A percentile compares a stretch with the other conserved stretches of the same genome.
phyloP scores from a whole-genome alignment of 495 filamentous ascomycete genomes.

The Penicillium soppii region DNA sequence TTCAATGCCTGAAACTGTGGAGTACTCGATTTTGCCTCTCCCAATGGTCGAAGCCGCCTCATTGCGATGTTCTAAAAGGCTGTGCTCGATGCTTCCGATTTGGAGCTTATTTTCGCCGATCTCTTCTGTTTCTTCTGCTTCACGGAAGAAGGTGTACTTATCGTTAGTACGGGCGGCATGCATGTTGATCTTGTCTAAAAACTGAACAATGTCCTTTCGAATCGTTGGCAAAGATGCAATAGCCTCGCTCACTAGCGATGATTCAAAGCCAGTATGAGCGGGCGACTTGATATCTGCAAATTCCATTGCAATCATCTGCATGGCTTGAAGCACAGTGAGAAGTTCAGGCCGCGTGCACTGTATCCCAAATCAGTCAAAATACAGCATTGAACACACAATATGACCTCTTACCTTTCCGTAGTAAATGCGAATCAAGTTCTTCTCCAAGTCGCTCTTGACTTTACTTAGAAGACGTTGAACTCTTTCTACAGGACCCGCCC shows the following conservation, averaged over 20 bases:
- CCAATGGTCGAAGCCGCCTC: conserved; percentile 67
- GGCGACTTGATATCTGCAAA: conserved; percentile 65
- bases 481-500: conserved; percentile 66
- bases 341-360: conserved; percentile 88
- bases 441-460: conserved; percentile 82
- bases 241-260: conserved; percentile 66
- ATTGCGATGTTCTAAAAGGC: conserved; percentile 73
- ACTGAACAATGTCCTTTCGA: conserved; percentile 61
- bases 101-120: conserved; percentile 88
- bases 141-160: conserved; percentile 91
- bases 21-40: conserved; percentile 71
- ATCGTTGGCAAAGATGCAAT: conserved; percentile 79
- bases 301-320: conserved; percentile 76
- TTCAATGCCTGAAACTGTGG: conserved; percentile 84
- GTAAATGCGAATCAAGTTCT: conserved; percentile 91
- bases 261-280: conserved; percentile 71
- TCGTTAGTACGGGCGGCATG: conserved; percentile 83
- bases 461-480: conserved; percentile 66
- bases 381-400: not conserved
- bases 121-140: conserved; percentile 78
- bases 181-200: conserved; percentile 82
- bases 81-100: conserved; percentile 85
- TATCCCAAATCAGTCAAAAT: conserved; percentile 23
- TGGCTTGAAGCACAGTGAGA: conserved; percentile 75
- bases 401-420: conserved; percentile 67